Conservation (phyloP, 2,329 filamentous ascomycete species). For the Escovopsis weberi region DNA sequence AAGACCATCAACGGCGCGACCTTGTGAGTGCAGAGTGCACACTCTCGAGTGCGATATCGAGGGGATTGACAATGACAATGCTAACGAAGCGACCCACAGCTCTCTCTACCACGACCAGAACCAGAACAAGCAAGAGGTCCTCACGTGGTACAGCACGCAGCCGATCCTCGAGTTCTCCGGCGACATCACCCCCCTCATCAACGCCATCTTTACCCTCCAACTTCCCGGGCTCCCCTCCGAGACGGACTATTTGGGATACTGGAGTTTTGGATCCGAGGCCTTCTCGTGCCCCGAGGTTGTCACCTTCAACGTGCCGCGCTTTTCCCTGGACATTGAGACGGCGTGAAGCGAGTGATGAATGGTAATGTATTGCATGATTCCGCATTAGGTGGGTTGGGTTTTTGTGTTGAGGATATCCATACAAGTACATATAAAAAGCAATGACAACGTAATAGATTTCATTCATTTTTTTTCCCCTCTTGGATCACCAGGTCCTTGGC, state of each 20-base stretch:
- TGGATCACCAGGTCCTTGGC: no score
- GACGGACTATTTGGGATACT: conserved; percentile 34
- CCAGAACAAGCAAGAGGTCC: conserved; percentile 26
- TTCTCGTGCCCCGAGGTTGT: conserved; percentile 28
- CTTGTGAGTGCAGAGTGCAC: conserved; percentile 21
- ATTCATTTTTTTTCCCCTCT: no score
- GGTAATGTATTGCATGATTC: neutral
- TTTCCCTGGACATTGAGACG: conserved; percentile 22
- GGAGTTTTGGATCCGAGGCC: conserved; percentile 37
- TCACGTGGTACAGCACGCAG: conserved; percentile 31
- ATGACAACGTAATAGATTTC: no score
- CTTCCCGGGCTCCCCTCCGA: conserved; percentile 21
- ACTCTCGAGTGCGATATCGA: conserved; percentile 2
- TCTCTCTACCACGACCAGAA: conserved; percentile 29
- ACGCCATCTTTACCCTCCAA: conserved; percentile 21
- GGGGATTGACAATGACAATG: neutral
- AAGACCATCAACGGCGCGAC: conserved; percentile 24
- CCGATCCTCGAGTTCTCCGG: conserved; percentile 27
- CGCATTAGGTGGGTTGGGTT: neutral
- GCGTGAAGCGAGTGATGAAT: conserved; percentile 1
- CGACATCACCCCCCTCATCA: conserved; percentile 31
- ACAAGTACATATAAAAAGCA: no score
- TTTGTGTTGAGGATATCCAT: neutral
- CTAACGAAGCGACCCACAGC: conserved; percentile 10
- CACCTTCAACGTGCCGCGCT: conserved; percentile 30